Evolutionary conservation across 345 rosid genomes (phyloP).

Genomic region (Dimocarpus longan): DNA sequence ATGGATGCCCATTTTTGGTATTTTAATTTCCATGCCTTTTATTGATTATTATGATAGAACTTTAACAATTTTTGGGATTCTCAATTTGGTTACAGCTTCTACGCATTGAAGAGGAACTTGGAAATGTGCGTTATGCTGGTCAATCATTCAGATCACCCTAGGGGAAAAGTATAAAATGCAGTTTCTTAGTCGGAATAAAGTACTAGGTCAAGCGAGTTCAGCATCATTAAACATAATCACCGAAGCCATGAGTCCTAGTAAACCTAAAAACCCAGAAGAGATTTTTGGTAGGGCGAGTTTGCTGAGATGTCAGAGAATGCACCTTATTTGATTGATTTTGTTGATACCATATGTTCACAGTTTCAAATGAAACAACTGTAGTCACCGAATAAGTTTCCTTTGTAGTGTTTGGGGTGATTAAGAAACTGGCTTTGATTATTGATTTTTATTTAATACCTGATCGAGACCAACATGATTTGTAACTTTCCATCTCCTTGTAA

Average conservation of each 20-base stretch:
- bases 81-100: slow-evolving; percentile 67
- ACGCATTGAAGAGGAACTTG: slow-evolving; percentile 96
- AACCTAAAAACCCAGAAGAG: slow-evolving; percentile 7
- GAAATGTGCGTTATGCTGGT: slow-evolving; percentile 82
- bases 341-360: neutral
- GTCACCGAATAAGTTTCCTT: slow-evolving; percentile 12
- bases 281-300: slow-evolving; percentile 8
- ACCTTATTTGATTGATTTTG: neutral
- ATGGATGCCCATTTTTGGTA: neutral
- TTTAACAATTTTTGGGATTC: neutral
- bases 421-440: neutral
- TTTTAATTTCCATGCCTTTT: neutral
- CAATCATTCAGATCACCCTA: slow-evolving; percentile 88
- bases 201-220: neutral
- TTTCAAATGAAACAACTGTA: neutral
- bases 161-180: slow-evolving; percentile 13
- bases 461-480: neutral
- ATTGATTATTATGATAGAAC: neutral
- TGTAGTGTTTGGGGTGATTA: neutral
- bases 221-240: neutral
- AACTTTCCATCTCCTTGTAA: neutral
- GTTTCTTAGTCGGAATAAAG: slow-evolving; percentile 3
- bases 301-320: neutral
- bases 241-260: slow-evolving; percentile 1
- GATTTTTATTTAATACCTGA: neutral